Conservation (phyloP, 352 stramenopile species). For the Hyaloperonospora arabidopsidis region DNA sequence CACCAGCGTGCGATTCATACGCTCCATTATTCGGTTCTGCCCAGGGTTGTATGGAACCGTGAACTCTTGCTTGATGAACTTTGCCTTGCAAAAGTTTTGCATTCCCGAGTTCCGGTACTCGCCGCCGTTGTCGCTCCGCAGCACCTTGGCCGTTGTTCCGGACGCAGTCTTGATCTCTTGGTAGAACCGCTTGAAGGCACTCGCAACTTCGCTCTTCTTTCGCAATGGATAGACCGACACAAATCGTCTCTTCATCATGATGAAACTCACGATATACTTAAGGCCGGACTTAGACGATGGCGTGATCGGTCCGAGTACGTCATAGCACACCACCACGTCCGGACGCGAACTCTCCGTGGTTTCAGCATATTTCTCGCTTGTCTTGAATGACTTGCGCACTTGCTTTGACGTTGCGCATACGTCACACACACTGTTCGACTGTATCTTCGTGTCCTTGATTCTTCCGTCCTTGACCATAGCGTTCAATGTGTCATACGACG, state of each 20-base stretch:
- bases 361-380: not conserved
- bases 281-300: not conserved
- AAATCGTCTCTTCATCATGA: slow-evolving; percentile 1
- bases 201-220: not conserved
- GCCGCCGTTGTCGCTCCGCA: slow-evolving; percentile 1
- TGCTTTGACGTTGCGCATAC: not conserved
- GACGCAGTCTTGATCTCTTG: not conserved
- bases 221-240: not conserved
- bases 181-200: not conserved
- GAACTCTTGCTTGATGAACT: slow-evolving; percentile 1
- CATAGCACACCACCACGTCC: not conserved
- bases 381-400: not conserved
- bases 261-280: slow-evolving; percentile 3
- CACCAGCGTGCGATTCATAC: not conserved
- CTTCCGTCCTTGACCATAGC: not conserved
- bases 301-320: not conserved
- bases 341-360: not conserved
- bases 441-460: not conserved
- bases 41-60: not conserved
- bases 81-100: not conserved
- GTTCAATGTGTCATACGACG: not conserved
- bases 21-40: not conserved
- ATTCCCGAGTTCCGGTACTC: not conserved
- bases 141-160: not conserved
- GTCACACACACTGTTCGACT: not conserved